Evolutionary conservation across 768 basidiomycete genomes (phyloP).

Genomic region (Naganishia randhawae): DNA sequence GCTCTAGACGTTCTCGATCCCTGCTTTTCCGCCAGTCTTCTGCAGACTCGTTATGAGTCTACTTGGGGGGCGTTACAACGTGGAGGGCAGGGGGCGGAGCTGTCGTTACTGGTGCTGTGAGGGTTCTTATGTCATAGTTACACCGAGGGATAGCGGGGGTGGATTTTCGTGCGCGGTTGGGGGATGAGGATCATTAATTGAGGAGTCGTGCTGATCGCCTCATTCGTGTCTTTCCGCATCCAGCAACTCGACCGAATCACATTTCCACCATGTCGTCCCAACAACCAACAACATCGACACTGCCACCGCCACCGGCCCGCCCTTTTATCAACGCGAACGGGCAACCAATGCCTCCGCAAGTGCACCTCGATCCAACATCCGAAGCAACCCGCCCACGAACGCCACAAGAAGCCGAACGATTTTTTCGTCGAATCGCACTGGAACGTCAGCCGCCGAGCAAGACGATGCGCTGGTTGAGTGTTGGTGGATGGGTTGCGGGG

Average conservation of each 20-base stretch:
- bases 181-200: not conserved
- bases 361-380: not conserved
- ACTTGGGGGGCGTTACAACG: slow-evolving; percentile 17
- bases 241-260: not conserved
- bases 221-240: not conserved
- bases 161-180: not conserved
- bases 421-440: slow-evolving; percentile 20
- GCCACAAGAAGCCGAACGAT: slow-evolving; percentile 20
- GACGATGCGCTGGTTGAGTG: slow-evolving; percentile 23
- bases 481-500: slow-evolving; percentile 25
- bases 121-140: slow-evolving; percentile 29
- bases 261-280: not conserved
- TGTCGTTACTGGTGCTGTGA: slow-evolving; percentile 28
- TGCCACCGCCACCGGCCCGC: not conserved
- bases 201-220: not conserved
- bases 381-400: slow-evolving; percentile 6
- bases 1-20: slow-evolving; percentile 24
- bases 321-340: not conserved
- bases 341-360: not conserved
- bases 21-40: slow-evolving; percentile 19
- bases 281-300: not conserved
- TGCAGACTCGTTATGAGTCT: slow-evolving; percentile 19
- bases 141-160: slow-evolving; percentile 18
- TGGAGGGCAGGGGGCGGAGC: slow-evolving; percentile 11
- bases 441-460: slow-evolving; percentile 12